Base-by-base conservation (phyloP, 176 grass and related monocot species). In the Cocos nucifera region DNA sequence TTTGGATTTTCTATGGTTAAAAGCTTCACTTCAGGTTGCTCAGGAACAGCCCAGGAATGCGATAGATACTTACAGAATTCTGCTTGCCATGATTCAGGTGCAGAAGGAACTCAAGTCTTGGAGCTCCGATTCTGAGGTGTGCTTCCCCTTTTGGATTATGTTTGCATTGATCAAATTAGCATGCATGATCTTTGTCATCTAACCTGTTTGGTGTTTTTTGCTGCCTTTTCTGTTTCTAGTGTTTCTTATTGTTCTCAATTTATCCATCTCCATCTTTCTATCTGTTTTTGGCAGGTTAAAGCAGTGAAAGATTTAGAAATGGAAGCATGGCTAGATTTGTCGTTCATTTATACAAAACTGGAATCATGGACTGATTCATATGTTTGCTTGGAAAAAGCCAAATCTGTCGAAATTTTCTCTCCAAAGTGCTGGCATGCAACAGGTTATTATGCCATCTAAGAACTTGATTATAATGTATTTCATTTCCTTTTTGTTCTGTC, bases 271-370 rank as follows among this genome's bases (percentile, higher is more conserved):
- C 59, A 69, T 65, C 66, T 26, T 68, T 5, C 62, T 69, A 20
- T 64, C 72, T 56, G 25, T 53, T 49, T 66, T 77, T 61, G 58
- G 30, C 74, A 89, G 93, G 64, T 86, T 60, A 80, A 86, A 71
- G 67, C 74, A 68, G 58, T 83, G 17, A 83, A 75, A 66, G 75
- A 82, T 52, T 75, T 92, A 69, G 88, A 89, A 79, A 83, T 83
- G 76, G 88, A 92, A 70, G 57, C 73, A 72, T 98, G 93, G 93
- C 57, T 92, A 62, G 88, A 92, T 72, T 83, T 98, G 60, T 81
- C 93, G 6, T 86, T 75, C 57, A 85, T 98, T 63, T 98, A 98
- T 67, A 79, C 77, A 62, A 89, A 89, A 60, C 73, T 86, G 67
- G 81, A 82, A 74, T 73, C 88, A 62, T 92, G 81, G 84, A 73